A percentile compares a stretch with the other conserved stretches of the same genome.
These are phyloP conservation scores for Candida ovalis DNA, from an alignment of 805 yeast genomes.

Conservation along the genomic window DNA sequence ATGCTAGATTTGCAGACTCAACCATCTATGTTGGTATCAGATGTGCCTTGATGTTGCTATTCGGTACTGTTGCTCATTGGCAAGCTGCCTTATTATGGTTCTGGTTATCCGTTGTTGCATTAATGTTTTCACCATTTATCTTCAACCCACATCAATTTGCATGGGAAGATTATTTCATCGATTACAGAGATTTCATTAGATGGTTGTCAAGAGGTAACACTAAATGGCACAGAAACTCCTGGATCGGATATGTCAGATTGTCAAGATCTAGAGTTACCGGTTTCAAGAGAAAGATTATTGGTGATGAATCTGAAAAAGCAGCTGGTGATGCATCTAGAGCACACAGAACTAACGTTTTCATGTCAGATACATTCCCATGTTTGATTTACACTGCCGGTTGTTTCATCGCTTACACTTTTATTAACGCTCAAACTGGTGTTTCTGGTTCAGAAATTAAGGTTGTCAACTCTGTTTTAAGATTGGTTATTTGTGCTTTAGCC, in stretches of 20 bases:
- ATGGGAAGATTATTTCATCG: slow-evolving; percentile 93
- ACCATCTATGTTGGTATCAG: slow-evolving; percentile 84
- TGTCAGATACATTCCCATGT: slow-evolving; percentile 72
- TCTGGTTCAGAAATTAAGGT: slow-evolving; percentile 37
- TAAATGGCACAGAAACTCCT: slow-evolving; percentile 83
- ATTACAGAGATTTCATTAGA: slow-evolving; percentile 89
- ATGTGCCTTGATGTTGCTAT: slow-evolving; percentile 65
- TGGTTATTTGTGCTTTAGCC: slow-evolving; percentile 77
- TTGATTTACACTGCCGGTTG: slow-evolving; percentile 73
- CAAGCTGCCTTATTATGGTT: slow-evolving; percentile 94
- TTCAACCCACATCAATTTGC: slow-evolving; percentile 98
- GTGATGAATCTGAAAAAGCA: slow-evolving; percentile 75
- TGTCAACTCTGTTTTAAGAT: slow-evolving; percentile 70
- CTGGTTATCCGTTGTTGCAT: slow-evolving; percentile 88
- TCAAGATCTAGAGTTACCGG: slow-evolving; percentile 84
- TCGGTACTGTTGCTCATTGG: slow-evolving; percentile 80
- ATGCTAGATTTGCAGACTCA: slow-evolving; percentile 75
- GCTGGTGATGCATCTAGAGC: slow-evolving; percentile 85
- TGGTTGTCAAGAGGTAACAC: slow-evolving; percentile 91
- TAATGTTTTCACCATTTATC: slow-evolving; percentile 87
- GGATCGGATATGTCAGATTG: slow-evolving; percentile 82
- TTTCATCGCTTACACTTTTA: slow-evolving; percentile 74
- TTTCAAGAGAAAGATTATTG: slow-evolving; percentile 70
- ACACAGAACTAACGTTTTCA: slow-evolving; percentile 66
- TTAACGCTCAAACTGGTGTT: slow-evolving; percentile 86